Base-by-base conservation (phyloP, 2,329 filamentous ascomycete genomes). In the Juglanconis juglandina region DNA sequence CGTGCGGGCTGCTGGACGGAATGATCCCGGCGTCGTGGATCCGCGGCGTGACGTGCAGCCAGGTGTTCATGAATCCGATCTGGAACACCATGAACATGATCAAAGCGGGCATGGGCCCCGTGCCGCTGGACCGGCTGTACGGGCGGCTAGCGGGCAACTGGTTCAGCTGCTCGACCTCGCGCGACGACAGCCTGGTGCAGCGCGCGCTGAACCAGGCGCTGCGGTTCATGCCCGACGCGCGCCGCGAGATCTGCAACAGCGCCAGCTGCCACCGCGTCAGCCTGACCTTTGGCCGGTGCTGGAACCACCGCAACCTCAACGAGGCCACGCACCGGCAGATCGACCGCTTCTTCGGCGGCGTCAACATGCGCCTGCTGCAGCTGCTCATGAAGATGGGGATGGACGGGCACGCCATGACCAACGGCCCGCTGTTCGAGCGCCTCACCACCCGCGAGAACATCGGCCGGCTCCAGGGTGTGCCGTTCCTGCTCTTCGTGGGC, bases 261-360 rank as follows among this genome's bases (percentile, higher is more conserved):
- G 81, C 82, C 2, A 77, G 78, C 56, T 89, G 87, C 72, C 86
- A 88, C 71, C 80, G 87, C 14, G 76, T 77, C 56, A 79, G 79
- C 5, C 73, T 89, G 32, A 79, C 84, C 13, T 89, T 87, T 65
- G 86, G 86, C 41, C 80, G 83, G 63, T 83, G 79, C 71, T 90
- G 86, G 86, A 85, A 81, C 67, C 87, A 89, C 70, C 69, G 66
- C 3, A 88, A 89, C 69, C 78, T 89, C 35, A 88, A 88, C 72
- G 83, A 84, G 72, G 84, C 81, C 3, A 89, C 87, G 2, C 87
- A 89, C 71, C 73, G 79, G 0, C 81, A 86, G 67, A 80, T 87
- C 51, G 79, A 85, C 69, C 78, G 80, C 37, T 85, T 87, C 72
- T 83, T 89, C 59, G 82, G 82, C 65, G 86, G 86, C 57, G 80